Percentiles rank a stretch among this genome's conserved stretches.
phyloP scores from a whole-genome alignment of 1,284 basidiomycete genomes.

The Trichosporon sp. region DNA sequence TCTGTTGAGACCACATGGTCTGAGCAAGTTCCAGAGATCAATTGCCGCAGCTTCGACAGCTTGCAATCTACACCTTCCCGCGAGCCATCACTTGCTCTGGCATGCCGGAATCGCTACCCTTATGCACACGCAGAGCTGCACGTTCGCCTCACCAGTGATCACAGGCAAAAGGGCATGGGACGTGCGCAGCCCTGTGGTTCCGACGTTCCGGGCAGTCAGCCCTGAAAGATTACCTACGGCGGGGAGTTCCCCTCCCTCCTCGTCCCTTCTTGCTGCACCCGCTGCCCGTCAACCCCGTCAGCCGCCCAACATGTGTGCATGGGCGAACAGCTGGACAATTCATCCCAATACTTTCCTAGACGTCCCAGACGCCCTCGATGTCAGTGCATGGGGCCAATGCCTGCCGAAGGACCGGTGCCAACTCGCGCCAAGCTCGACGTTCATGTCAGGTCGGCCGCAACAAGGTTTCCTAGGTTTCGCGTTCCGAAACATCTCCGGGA shows the following conservation, averaged over 20 bases:
- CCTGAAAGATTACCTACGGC: slow-evolving; percentile 2
- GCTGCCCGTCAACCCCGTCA: too few species aligned
- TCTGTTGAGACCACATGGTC: not conserved
- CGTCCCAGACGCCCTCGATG: not conserved
- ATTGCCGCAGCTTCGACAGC: not conserved
- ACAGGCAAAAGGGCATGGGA: too few species aligned
- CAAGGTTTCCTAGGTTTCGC: not conserved
- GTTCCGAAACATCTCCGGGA: not conserved
- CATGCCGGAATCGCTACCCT: too few species aligned
- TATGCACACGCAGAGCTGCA: too few species aligned
- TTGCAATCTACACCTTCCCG: not conserved
- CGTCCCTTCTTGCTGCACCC: not conserved
- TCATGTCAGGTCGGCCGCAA: not conserved
- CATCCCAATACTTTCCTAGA: not conserved
- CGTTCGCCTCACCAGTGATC: too few species aligned
- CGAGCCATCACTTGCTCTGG: too few species aligned
- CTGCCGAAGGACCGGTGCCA: not conserved
- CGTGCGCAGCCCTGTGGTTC: too few species aligned
- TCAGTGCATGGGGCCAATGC: not conserved
- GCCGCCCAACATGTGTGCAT: not conserved
- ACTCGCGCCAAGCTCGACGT: not conserved
- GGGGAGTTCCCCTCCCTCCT: not conserved
- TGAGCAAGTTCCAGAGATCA: not conserved
- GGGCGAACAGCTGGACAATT: not conserved
- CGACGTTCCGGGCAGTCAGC: not conserved